phyloP scores from a whole-genome alignment of 805 yeast genomes.

The Ogataea salicorniae region DNA sequence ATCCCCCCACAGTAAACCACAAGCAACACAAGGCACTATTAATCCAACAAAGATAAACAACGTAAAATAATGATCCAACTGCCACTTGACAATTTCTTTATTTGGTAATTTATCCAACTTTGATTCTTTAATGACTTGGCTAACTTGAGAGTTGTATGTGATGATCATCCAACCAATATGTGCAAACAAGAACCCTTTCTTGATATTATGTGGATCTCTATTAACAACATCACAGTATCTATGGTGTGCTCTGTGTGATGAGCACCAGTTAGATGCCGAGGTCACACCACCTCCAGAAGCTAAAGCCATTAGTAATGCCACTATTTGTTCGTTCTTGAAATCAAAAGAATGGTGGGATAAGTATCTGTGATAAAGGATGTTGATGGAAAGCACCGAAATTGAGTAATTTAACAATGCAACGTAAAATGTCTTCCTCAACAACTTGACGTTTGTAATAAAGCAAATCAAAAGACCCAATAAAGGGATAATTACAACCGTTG shows the following conservation, averaged over 20 bases:
- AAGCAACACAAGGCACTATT: slow-evolving; percentile 58
- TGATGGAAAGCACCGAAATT: slow-evolving; percentile 63
- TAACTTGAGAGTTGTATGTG: slow-evolving; percentile 54
- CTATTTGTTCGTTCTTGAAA: slow-evolving; percentile 39
- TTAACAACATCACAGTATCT: slow-evolving; percentile 77
- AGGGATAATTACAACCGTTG: slow-evolving; percentile 55
- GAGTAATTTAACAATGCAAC: slow-evolving; percentile 53
- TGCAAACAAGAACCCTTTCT: slow-evolving; percentile 75
- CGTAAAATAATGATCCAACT: slow-evolving; percentile 62
- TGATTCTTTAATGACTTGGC: slow-evolving; percentile 34
- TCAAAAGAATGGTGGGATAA: slow-evolving; percentile 59
- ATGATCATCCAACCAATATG: slow-evolving; percentile 87
- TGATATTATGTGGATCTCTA: slow-evolving; percentile 79
- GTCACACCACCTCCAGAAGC: slow-evolving; percentile 78
- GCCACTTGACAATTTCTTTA: slow-evolving; percentile 55
- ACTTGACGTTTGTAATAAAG: slow-evolving; percentile 4
- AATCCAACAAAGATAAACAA: slow-evolving; percentile 44
- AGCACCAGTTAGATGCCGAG: slow-evolving; percentile 72
- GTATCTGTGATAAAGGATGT: slow-evolving; percentile 79
- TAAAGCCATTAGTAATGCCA: slow-evolving; percentile 46
- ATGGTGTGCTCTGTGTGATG: slow-evolving; percentile 86
- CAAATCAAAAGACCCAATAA: slow-evolving; percentile 19
- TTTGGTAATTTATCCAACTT: slow-evolving; percentile 60
- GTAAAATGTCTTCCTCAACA: slow-evolving; percentile 33
- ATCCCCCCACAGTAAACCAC: slow-evolving; percentile 69